phyloP scores from a whole-genome alignment of 1,284 basidiomycete genomes.

The Xerocomus minutiporus region DNA sequence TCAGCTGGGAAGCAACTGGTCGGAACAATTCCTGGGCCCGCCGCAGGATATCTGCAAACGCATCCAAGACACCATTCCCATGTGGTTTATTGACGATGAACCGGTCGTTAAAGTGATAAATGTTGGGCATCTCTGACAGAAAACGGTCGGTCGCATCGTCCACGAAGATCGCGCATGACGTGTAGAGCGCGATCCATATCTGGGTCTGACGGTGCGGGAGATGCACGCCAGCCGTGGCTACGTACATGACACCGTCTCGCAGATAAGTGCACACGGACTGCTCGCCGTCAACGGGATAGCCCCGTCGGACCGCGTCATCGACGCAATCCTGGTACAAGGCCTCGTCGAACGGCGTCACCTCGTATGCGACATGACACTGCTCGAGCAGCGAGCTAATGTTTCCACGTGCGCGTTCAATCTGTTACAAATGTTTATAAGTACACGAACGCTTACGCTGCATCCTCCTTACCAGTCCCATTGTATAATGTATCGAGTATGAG shows the following conservation, averaged over 20 bases:
- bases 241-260: conserved; percentile 18
- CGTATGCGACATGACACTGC: conserved; percentile 15
- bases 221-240: conserved; percentile 13
- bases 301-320: conserved; percentile 9
- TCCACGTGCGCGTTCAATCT: conserved; percentile 12
- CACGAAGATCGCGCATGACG: conserved; percentile 25
- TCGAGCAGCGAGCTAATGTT: conserved; percentile 18
- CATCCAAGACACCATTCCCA: conserved; percentile 23
- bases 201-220: conserved; percentile 13
- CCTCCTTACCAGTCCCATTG: conserved; percentile 17
- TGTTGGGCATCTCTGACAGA: conserved; percentile 14
- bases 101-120: conserved; percentile 28
- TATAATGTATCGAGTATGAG: neutral
- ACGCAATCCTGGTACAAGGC: conserved; percentile 19
- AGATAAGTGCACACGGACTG: conserved; percentile 15
- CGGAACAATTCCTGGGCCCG: conserved; percentile 18
- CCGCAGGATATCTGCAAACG: conserved; percentile 26
- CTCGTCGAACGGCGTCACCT: conserved; percentile 13
- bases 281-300: conserved; percentile 17
- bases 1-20: conserved; percentile 23
- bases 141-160: conserved; percentile 27
- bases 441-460: accelerated
- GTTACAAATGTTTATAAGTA: neutral
- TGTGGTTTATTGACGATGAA: conserved; percentile 24
- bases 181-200: conserved; percentile 33